Percentiles rank a stretch among this genome's conserved stretches.
phyloP scores from a whole-genome alignment of 169 alveolate genomes.

The Fabrea salina region DNA sequence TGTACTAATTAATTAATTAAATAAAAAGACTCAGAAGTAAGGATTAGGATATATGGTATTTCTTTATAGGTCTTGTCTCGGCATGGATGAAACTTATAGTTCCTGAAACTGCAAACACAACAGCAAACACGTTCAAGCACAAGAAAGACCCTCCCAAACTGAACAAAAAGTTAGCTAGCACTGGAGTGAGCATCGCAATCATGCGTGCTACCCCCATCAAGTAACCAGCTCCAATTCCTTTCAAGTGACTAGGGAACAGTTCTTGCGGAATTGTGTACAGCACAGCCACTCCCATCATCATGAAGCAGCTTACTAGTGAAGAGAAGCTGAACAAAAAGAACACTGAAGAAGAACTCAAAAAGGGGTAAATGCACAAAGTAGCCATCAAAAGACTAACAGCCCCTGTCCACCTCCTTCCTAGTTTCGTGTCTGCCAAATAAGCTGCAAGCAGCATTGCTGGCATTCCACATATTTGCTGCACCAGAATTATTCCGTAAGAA shows the following conservation, averaged over 20 bases:
- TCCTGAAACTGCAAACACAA: too few relatives aligned
- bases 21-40: too few relatives aligned
- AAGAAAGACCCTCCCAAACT: too few relatives aligned
- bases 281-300: not conserved
- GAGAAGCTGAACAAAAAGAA: not conserved
- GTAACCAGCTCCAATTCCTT: constrained; percentile 19
- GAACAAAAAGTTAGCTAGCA: too few relatives aligned
- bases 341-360: not conserved
- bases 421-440: not conserved
- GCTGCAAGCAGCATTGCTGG: constrained; percentile 14
- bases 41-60: too few relatives aligned
- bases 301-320: not conserved
- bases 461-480: constrained; percentile 24
- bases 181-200: too few relatives aligned
- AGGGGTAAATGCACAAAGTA: not conserved
- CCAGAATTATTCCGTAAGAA: not conserved
- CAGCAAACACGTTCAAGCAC: too few relatives aligned
- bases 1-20: too few relatives aligned
- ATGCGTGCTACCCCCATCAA: not conserved
- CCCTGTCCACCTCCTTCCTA: not conserved
- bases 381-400: not conserved
- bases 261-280: constrained; percentile 22
- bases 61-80: too few relatives aligned
- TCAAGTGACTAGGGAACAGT: not conserved
- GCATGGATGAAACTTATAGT: too few relatives aligned